Evolutionary conservation across 2,329 filamentous ascomycete species (phyloP).

Genomic region (Stagonosporopsis chrysanthemi): DNA sequence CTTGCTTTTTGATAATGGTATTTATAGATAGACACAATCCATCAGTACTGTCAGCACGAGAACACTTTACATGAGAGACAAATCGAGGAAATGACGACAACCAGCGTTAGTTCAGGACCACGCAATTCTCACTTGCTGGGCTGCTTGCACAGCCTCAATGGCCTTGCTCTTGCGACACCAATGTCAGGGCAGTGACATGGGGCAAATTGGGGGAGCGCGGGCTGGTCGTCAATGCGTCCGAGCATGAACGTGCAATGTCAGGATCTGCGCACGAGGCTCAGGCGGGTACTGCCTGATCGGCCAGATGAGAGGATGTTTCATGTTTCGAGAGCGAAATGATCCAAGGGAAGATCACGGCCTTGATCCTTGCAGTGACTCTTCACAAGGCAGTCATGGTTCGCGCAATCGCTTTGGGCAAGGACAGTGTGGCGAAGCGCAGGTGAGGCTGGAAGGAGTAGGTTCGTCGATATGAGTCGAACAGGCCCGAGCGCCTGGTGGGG

Average conservation of each 20-base stretch:
- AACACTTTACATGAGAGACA: neutral
- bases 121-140: neutral
- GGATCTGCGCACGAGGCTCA: constrained; percentile 15
- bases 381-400: constrained; percentile 13
- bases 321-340: constrained; percentile 7
- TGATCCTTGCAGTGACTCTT: constrained; percentile 8
- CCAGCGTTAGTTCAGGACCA: neutral
- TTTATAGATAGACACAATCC: constrained; percentile 10
- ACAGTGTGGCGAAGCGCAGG: constrained; percentile 16
- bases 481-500: constrained; percentile 30
- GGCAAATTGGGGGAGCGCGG: constrained; percentile 19
- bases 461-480: constrained; percentile 40
- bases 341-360: constrained; percentile 1
- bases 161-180: neutral
- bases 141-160: constrained; percentile 15
- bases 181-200: constrained; percentile 9
- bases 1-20: constrained; percentile 17
- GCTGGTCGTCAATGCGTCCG: constrained; percentile 18
- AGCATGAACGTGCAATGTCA: constrained; percentile 20
- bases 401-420: constrained; percentile 6
- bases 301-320: constrained; percentile 23
- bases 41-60: neutral
- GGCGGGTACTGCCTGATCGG: constrained; percentile 25
- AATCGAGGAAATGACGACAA: neutral
- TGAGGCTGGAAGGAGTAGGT: constrained; percentile 15